Percentiles rank a stretch among this genome's conserved stretches.
phyloP scores from a whole-genome alignment of 805 yeast genomes.

The Sungouiozyma ichnusensis region DNA sequence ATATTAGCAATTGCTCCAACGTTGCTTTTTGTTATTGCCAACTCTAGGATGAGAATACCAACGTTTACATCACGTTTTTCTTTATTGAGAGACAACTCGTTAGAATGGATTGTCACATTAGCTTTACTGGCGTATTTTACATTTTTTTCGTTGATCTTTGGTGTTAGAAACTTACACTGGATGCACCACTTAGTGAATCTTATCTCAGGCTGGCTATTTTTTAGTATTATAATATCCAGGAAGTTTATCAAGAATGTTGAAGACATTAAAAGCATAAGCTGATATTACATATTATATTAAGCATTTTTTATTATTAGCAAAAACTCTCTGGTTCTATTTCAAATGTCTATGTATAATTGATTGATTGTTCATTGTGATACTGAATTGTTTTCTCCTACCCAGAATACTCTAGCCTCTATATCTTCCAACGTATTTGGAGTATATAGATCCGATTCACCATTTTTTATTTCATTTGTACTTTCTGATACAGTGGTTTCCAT shows the following conservation, averaged over 20 bases:
- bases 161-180: conserved; percentile 77
- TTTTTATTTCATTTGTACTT: conserved; percentile 1
- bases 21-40: conserved; percentile 45
- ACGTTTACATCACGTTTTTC: conserved; percentile 8
- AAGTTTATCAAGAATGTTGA: neutral
- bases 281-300: neutral
- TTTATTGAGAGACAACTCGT: conserved; percentile 1
- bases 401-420: conserved; percentile 28
- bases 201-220: conserved; percentile 35
- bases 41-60: conserved; percentile 42
- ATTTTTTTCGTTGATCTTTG: conserved; percentile 57
- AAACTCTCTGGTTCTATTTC: neutral
- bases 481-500: conserved; percentile 1
- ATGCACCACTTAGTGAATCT: conserved; percentile 67
- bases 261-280: neutral
- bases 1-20: conserved; percentile 68
- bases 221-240: conserved; percentile 3
- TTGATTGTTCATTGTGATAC: neutral
- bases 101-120: conserved; percentile 28
- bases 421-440: conserved; percentile 31
- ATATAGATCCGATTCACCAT: conserved; percentile 8
- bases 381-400: conserved; percentile 17
- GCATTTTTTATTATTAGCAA: neutral
- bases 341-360: no score
- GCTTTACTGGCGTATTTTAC: conserved; percentile 41